Base-by-base conservation (phyloP, 2,329 filamentous ascomycete genomes). In the Colletotrichum noveboracense region DNA sequence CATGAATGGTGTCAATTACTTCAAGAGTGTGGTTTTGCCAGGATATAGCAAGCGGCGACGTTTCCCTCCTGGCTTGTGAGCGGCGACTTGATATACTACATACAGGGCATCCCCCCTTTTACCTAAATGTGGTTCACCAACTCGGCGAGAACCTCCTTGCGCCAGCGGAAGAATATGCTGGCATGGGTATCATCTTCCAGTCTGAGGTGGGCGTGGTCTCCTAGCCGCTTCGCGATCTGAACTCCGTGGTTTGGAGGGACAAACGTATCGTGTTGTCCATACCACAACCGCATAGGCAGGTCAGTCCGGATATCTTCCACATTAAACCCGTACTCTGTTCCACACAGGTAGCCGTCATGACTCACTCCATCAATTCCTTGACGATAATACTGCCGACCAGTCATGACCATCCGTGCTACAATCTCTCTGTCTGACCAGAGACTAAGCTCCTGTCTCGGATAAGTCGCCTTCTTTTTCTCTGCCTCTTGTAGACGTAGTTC, bases 151-250 rank as follows among this genome's bases (percentile, higher is more conserved):
- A 75, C 36, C 28, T 74, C 74, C 10, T 65, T 70, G 6, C 70
- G 48, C 74, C 76, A 56, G 0, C 62, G 28, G 8, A 77, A 76
- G 66, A 76, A 76, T 9, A 77, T 76, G n/a, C 74, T 76, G 0
- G 74, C 76, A n/a, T 77, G 76, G 2, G 76, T 76, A 2, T 77
- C 76, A n/a, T 77, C 74, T 34, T 76, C 74, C 3, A 77, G 13
- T 26, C 62, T 32, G 14, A 77, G 74, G 21, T 56, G 32, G 0
- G 55, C 74, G 1, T 55, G 58, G 7, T 73, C 48, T n/a, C 76
- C 76, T 9, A 77, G 3, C 14, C 76, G 18, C 9, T 71, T 70
- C 6, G 76, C 70, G 16, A 77, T 77, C 34, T 77, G 74, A 16
- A 43, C 32, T 0, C 76, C 76, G 9, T 77, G 76, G 3, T 77